Evolutionary conservation across 2,329 filamentous ascomycete species (phyloP).

Genomic region (Colletotrichum falcatum): DNA sequence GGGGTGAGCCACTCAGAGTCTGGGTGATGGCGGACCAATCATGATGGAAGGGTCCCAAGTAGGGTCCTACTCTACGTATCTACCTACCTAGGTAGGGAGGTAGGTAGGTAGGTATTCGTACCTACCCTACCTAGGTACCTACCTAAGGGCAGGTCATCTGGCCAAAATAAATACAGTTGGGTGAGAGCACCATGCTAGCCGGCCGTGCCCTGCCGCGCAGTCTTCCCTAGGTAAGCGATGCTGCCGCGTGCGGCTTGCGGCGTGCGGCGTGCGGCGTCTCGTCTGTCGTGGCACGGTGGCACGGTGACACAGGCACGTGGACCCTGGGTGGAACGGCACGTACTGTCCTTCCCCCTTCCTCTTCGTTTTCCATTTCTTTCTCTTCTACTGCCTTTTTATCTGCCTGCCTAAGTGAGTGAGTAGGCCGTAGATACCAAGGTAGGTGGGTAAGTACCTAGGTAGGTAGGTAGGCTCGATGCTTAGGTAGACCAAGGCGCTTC

Average conservation of each 20-base stretch:
- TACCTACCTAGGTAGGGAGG: too few species aligned
- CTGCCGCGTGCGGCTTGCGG: too few species aligned
- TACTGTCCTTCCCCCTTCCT: neutral
- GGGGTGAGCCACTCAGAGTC: constrained; percentile 23
- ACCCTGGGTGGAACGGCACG: neutral
- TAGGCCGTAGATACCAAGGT: too few species aligned
- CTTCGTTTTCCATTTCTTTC: neutral
- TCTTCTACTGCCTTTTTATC: neutral
- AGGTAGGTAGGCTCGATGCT: too few species aligned
- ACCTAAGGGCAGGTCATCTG: constrained; percentile 16
- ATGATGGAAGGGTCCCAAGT: neutral
- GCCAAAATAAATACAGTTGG: too few species aligned
- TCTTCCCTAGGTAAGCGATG: too few species aligned
- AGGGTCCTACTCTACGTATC: too few species aligned
- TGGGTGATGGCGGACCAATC: neutral
- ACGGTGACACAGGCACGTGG: constrained; percentile 26
- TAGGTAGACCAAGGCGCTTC: too few species aligned
- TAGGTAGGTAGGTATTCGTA: too few species aligned
- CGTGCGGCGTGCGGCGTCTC: constrained; percentile 9
- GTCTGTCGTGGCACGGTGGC: constrained; percentile 28
- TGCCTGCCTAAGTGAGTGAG: too few species aligned
- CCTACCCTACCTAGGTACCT: too few species aligned
- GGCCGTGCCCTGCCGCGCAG: neutral
- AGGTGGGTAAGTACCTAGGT: neutral
- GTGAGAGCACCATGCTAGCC: too few species aligned